Evolutionary conservation across 2,329 filamentous ascomycete species (phyloP), one percentile per base, ranked within the genome.

Genomic region (Trichoderma sp.): DNA sequence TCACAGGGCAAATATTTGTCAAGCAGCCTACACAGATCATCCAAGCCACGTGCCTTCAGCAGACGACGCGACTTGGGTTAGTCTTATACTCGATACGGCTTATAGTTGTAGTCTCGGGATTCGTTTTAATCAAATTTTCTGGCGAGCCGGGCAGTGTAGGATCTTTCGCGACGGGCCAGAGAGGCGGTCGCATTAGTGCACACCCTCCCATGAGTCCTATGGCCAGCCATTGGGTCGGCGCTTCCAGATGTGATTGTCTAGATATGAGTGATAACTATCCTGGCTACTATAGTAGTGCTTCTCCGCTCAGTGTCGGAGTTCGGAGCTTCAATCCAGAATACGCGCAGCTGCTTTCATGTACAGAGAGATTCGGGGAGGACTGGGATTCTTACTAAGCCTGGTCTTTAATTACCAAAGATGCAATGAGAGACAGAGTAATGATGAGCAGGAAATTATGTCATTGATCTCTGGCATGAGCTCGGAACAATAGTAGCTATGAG

Each of bases 151-250:
- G 40, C 16, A 43, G 33, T 47, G 52, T n/a, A 65, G 33, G 19
- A 43, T 24, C 10, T 10, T 16, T 29, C 24, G 62, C 33, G 24
- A 65, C 62, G 24, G 62, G 62, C 19, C 49, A 43, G 19, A 21
- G 0, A n/a, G 6, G 52, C 35, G 62, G 62, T 3, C 49, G 52
- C 62, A 43, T 65, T 56, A 65, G 62, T 35, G 43, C n/a, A 49
- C 43, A 31, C 27, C 52, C 47, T 13, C 10, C n/a, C 31, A 29
- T 19, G 14, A 40, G 21, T 27, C 37, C 6, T n/a, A 43, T 55
- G 27, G n/a, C 8, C 33, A 40, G 33, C 24, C 19, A 64, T 16
- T 43, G 6, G 49, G 33, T n/a, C 52, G 19, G 52, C 52, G 62
- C 35, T 43, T 56, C 40, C 49, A 65, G n/a, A 56, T 43, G 49